Conservation (phyloP, 78 protist species). For the Anaeramoeba flamelloides region DNA sequence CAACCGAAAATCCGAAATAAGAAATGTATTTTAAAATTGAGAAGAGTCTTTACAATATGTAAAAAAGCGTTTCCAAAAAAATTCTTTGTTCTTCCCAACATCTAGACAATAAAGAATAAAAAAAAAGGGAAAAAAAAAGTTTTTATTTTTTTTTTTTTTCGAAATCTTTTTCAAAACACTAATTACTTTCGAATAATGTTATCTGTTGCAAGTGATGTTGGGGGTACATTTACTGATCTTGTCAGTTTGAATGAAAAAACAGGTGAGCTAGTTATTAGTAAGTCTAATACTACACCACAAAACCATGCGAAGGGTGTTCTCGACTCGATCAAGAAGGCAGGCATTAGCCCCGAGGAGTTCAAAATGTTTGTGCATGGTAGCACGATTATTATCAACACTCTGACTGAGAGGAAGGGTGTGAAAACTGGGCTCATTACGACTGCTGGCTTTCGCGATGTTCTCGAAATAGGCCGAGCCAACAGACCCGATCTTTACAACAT, state of each 20-base stretch:
- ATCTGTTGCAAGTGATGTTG: neutral
- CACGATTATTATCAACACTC: neutral
- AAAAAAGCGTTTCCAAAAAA: too few species aligned
- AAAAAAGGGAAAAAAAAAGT: too few species aligned
- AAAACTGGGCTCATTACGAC: neutral
- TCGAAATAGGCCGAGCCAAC: neutral
- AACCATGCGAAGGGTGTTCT: neutral
- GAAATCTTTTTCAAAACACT: too few species aligned
- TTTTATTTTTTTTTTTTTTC: too few species aligned
- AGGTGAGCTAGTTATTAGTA: neutral
- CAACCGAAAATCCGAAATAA: too few species aligned
- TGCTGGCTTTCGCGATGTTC: neutral
- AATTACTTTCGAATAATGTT: too few species aligned
- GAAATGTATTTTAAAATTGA: too few species aligned
- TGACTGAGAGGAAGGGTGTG: neutral
- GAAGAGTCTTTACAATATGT: too few species aligned
- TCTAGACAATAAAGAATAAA: too few species aligned
- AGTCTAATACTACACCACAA: neutral
- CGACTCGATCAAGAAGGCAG: neutral
- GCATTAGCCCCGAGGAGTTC: neutral
- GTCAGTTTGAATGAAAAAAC: neutral
- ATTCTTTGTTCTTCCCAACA: too few species aligned
- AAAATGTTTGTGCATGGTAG: neutral
- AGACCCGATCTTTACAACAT: conserved; percentile 1
- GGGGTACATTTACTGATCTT: neutral